A percentile compares a stretch with the other conserved stretches of the same genome.
Evolutionary conservation across 1,284 basidiomycete species (phyloP).

Genomic region (Rhizoctonia solani): DNA sequence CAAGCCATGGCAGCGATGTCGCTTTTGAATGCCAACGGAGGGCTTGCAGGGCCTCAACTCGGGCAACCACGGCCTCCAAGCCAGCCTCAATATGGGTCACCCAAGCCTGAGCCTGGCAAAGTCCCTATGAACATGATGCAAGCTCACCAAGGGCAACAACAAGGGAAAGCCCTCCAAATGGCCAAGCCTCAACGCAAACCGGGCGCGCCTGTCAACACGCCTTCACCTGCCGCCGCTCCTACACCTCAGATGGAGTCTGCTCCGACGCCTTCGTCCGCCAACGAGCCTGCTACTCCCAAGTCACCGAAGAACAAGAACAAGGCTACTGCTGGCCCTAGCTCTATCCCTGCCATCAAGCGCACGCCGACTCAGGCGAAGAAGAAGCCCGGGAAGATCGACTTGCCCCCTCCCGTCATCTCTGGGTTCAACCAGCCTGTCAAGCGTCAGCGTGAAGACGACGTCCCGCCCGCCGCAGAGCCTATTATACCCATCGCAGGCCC

Average conservation of each 20-base stretch:
- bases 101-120: slow-evolving; percentile 26
- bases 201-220: slow-evolving; percentile 9
- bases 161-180: background rate
- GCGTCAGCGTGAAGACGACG: slow-evolving; percentile 31
- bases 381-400: slow-evolving; percentile 2
- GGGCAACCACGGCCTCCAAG: slow-evolving; percentile 25
- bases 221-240: slow-evolving; percentile 23
- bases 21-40: background rate
- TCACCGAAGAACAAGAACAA: slow-evolving; percentile 12
- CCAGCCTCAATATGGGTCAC: slow-evolving; percentile 26
- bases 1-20: slow-evolving; percentile 8
- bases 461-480: background rate
- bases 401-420: slow-evolving; percentile 9
- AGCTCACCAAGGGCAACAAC: slow-evolving; percentile 7
- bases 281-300: slow-evolving; percentile 32
- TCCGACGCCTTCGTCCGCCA: slow-evolving; percentile 14
- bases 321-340: background rate
- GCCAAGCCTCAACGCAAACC: slow-evolving; percentile 13
- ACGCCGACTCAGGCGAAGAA: slow-evolving; percentile 19
- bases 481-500: slow-evolving; percentile 19
- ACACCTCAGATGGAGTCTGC: slow-evolving; percentile 32
- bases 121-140: background rate
- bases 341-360: slow-evolving; percentile 1
- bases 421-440: slow-evolving; percentile 14
- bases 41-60: background rate